Evolutionary conservation across 1,284 basidiomycete species (phyloP), one percentile per base, ranked within the genome.

Genomic region (Microbotryomycetes sp.): DNA sequence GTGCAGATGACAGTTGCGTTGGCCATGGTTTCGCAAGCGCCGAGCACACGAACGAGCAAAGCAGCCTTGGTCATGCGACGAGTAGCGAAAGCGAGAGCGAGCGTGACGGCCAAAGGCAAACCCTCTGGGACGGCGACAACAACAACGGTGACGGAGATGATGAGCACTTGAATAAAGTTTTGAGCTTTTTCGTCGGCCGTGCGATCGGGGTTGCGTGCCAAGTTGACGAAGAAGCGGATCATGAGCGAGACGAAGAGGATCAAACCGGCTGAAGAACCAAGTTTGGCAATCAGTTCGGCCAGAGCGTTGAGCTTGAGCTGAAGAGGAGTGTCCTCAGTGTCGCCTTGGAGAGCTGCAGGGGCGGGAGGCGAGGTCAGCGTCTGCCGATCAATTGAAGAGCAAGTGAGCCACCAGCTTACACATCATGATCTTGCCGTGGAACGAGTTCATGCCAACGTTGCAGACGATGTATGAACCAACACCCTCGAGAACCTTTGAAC

Each of bases 21-120:
- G 32, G 89, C 94, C 93, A 97, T 98, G 6, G 91, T 97, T 80
- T 97, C 94, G 77, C 94, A 98, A 28, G 91, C 92, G 15, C 91
- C 89, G 36, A 98, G 83, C 3, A 97, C 87, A 67, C 94, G 91
- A 22, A 98, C 94, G 52, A 98, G 84, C 0, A 98, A 80, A 64
- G 94, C 94, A 76, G 92, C 88, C 73, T 86, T 83, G 22, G 92
- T 91, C 94, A 98, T 98, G 29, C 93, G 86, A 74, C 90, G 93
- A 51, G 94, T 98, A 0, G 94, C 94, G 73, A 97, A 97, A 0
- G 94, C 91, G 26, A 98, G 81, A 0, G 96, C 94, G 49, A 99
- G 83, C 0, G 93, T 97, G 60, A 97, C 92, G 52, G 96, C 96
- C 54, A 98, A 82, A 15, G 94, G 94, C 49, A 48, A 6, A 16